Evolutionary conservation across 257 asterid species (phyloP).

Genomic region (Cynanchum wilfordii): DNA sequence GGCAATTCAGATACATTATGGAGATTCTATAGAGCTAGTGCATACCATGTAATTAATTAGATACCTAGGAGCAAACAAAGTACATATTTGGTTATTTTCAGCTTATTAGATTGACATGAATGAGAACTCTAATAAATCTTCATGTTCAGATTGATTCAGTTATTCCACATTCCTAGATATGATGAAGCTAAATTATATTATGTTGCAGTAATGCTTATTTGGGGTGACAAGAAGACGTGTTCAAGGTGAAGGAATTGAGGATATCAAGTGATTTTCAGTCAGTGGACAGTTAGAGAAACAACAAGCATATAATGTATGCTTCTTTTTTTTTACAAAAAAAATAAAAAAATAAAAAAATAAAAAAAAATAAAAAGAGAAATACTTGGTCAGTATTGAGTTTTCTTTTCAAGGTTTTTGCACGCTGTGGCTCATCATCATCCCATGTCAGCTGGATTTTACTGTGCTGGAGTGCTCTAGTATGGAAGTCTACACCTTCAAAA

Average conservation of each 20-base stretch:
- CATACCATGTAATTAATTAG: neutral
- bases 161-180: neutral
- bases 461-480: conserved; percentile 81
- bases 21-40: neutral
- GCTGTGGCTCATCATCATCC: conserved; percentile 98
- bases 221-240: neutral
- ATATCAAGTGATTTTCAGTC: no score
- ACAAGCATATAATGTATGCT: no score
- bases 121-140: neutral
- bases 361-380: conserved; percentile 15
- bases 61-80: neutral
- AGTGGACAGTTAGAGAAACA: no score
- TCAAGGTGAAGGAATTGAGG: no score
- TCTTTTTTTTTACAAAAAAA: no score
- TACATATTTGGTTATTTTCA: neutral
- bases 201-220: neutral
- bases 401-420: conserved; percentile 56
- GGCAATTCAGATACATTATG: neutral
- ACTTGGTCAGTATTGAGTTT: conserved; percentile 76
- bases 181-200: neutral
- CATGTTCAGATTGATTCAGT: neutral
- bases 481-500: conserved; percentile 81
- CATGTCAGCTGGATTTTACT: conserved; percentile 79
- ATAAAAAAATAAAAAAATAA: neutral
- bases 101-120: neutral